Evolutionary conservation across 805 yeast species (phyloP).

Genomic region (Yamadazyma nakazawae): DNA sequence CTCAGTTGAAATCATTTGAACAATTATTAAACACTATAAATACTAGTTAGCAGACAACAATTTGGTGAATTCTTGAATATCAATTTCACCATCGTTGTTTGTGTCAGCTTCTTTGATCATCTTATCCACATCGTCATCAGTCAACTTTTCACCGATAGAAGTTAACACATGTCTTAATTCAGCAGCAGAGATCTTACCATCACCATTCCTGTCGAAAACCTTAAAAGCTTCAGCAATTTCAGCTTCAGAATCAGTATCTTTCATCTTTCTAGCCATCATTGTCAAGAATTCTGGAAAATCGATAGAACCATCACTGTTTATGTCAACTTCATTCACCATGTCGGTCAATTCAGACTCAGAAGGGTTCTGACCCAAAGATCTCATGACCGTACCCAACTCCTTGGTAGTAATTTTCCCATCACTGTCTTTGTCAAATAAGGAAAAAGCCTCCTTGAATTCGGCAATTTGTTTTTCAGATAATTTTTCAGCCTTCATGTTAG

Average conservation of each 20-base stretch:
- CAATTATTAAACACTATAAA: constrained; percentile 2
- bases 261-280: constrained; percentile 63
- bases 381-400: constrained; percentile 97
- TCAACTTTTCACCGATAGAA: constrained; percentile 93
- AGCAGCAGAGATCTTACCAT: constrained; percentile 94
- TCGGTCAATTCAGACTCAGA: constrained; percentile 94
- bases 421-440: constrained; percentile 93
- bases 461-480: constrained; percentile 94
- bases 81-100: constrained; percentile 95
- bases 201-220: constrained; percentile 95
- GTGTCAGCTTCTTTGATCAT: constrained; percentile 96
- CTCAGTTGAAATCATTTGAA: not conserved
- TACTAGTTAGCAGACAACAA: constrained; percentile 69
- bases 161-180: constrained; percentile 96
- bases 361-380: constrained; percentile 97
- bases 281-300: constrained; percentile 49
- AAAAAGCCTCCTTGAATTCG: constrained; percentile 96
- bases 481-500: constrained; percentile 63
- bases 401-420: constrained; percentile 96
- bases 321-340: constrained; percentile 95
- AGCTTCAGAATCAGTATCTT: constrained; percentile 95
- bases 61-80: constrained; percentile 94
- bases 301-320: constrained; percentile 81
- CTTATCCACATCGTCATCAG: constrained; percentile 96
- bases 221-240: constrained; percentile 97